Evolutionary conservation across 768 basidiomycete genomes (phyloP), one percentile per base, ranked within the genome.

Genomic region (Thelephora ganbajun): DNA sequence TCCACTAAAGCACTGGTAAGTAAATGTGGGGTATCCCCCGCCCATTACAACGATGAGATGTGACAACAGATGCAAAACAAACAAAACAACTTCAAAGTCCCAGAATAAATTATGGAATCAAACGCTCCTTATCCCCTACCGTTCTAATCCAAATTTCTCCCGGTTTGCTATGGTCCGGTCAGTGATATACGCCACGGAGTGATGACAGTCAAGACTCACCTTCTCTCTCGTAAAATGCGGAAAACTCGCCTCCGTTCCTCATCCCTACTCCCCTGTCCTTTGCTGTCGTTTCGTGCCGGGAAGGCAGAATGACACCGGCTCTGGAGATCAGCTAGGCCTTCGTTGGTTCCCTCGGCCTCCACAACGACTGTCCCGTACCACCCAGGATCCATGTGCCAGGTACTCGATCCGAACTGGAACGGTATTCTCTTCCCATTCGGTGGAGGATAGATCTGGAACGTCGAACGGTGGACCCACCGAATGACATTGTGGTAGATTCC

Each of bases 291-390:
- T 37, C 79, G 66, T 0, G 77, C 76, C 26, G 84, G 80, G 57
- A 83, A 83, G 9, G 69, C 76, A 0, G 76, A 75, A 1, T 81
- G 75, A 62, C 86, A 87, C 3, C 87, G 73, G 44, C 69, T 72
- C 53, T 83, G 82, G 51, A 92, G 67, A 61, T 90, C 89, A 16
- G 73, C 76, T 20, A 89, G 71, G 9, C 83, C 79, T 57, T 92
- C 89, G 58, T 89, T 83, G 37, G 89, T 91, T 35, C 87, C 87
- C 59, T 90, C 86, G 11, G 84, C 79, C 66, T 92, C 88, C 20
- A 92, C 73, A 22, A 91, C 74, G 41, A 92, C 73, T 0, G 74
- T 81, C 2, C 89, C 89, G 55, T 80, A 83, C 88, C 88, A 92
- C 36, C 82, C 80, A 3, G 79, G 64, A 58, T 91, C 86, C 12